Conservation (phyloP, 225 moss, liverwort and hornwort genomes). For the Asterella californica region DNA sequence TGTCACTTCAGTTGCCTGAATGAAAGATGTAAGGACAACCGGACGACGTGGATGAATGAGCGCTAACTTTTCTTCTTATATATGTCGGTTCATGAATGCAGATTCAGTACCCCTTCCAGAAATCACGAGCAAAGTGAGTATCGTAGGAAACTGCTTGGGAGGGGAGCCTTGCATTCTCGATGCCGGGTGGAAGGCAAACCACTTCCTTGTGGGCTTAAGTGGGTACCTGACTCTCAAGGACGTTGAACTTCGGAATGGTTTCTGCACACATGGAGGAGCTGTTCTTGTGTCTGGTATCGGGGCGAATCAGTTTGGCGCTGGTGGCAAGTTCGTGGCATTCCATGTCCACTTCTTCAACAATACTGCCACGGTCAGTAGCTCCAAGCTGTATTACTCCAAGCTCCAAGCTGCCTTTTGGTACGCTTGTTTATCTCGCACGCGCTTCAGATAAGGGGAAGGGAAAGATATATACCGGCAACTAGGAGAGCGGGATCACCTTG, state of each 20-base stretch:
- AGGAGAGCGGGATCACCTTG: too few relatives aligned
- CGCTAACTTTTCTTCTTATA: not conserved
- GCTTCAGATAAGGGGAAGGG: too few relatives aligned
- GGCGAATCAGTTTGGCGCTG: constrained; percentile 12
- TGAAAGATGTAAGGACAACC: not conserved
- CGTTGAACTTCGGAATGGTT: constrained; percentile 60
- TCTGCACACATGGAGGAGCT: constrained; percentile 67
- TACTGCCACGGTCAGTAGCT: constrained; percentile 41
- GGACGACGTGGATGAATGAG: not conserved
- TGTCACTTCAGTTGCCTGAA: not conserved
- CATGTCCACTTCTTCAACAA: constrained; percentile 58
- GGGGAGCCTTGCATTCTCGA: constrained; percentile 51
- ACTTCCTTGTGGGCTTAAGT: constrained; percentile 63
- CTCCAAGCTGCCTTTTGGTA: not conserved
- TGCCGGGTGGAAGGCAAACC: constrained; percentile 54
- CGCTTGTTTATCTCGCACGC: not conserved
- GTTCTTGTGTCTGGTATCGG: constrained; percentile 52
- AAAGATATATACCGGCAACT: too few relatives aligned
- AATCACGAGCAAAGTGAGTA: constrained; percentile 50
- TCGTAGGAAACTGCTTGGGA: constrained; percentile 56
- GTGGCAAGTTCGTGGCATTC: constrained; percentile 42
- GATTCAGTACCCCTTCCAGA: constrained; percentile 68
- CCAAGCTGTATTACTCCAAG: not conserved
- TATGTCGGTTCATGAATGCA: constrained; percentile 21
- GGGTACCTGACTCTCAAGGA: constrained; percentile 62